A percentile compares a stretch with the other conserved stretches of the same genome.
phyloP scores from a whole-genome alignment of 1,284 basidiomycete genomes.

The Cryptococcus sp. region DNA sequence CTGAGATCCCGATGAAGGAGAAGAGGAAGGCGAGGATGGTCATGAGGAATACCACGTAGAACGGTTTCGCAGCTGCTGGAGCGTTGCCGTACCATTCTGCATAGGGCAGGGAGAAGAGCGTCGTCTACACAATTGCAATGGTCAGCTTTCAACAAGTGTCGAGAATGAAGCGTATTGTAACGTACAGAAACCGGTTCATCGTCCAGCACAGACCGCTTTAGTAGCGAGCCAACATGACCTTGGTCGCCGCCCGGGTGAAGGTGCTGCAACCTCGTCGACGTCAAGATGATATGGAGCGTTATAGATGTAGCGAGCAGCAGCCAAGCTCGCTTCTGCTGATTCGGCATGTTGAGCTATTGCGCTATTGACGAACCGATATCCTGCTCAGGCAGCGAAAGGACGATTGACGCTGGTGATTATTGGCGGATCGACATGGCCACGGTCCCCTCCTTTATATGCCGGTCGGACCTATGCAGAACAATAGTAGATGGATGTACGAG shows the following conservation, averaged over 20 bases:
- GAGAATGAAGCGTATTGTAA: neutral
- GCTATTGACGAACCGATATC: too few relatives aligned
- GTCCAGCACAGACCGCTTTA: neutral
- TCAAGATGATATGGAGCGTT: constrained; percentile 33
- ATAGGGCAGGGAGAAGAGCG: constrained; percentile 33
- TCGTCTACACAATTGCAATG: constrained; percentile 1
- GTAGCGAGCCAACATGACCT: neutral
- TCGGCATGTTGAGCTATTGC: constrained; percentile 4
- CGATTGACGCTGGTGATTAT: too few relatives aligned
- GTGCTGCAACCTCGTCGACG: constrained; percentile 17
- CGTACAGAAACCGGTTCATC: neutral
- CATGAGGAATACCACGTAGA: constrained; percentile 38
- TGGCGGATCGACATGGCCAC: too few relatives aligned
- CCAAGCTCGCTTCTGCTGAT: constrained; percentile 26
- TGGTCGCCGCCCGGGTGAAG: neutral
- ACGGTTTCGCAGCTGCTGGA: constrained; percentile 27
- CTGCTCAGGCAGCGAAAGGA: too few relatives aligned
- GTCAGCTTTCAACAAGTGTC: neutral
- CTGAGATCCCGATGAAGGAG: constrained; percentile 80
- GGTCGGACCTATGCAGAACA: too few relatives aligned
- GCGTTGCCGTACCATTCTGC: constrained; percentile 34
- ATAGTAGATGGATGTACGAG: too few relatives aligned
- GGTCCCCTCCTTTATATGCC: too few relatives aligned
- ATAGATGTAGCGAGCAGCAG: constrained; percentile 34
- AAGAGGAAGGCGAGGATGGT: constrained; percentile 59